Conservation (phyloP, 148 eudicot species). For the Fagopyrum tataricum region DNA sequence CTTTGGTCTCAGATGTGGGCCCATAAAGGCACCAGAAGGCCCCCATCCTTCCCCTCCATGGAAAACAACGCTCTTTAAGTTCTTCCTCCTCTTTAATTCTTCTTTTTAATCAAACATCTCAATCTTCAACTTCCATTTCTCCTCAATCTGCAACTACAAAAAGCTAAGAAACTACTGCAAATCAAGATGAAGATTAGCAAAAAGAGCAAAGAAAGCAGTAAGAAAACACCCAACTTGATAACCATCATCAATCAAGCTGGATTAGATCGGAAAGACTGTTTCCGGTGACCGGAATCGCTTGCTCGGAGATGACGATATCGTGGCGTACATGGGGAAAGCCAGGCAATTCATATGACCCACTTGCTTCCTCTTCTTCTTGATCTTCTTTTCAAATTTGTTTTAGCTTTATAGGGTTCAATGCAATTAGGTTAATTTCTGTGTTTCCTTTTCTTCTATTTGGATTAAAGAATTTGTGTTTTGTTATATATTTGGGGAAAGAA, state of each 20-base stretch:
- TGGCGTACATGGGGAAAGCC: conserved; percentile 9
- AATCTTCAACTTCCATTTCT: not conserved
- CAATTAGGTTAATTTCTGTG: not conserved
- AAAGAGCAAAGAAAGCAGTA: not conserved
- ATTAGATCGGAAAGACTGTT: not conserved
- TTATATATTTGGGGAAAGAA: not conserved
- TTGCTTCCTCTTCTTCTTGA: not conserved
- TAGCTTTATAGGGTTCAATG: not conserved
- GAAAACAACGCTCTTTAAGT: not conserved
- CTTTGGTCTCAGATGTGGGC: too few relatives aligned
- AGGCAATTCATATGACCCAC: not conserved
- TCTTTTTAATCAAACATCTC: not conserved
- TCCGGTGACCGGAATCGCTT: conserved; percentile 2
- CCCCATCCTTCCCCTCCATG: not conserved
- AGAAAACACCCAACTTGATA: not conserved
- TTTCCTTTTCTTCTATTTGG: conserved; percentile 1
- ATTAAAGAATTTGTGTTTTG: not conserved
- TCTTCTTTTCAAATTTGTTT: not conserved
- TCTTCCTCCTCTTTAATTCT: not conserved
- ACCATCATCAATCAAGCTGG: not conserved
- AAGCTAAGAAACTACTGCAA: not conserved
- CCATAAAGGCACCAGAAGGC: too few relatives aligned
- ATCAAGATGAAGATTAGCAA: not conserved
- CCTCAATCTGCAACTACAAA: not conserved
- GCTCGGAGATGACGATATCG: not conserved